Base-by-base conservation (phyloP, 1,284 basidiomycete species). In the Ustilago loliicola region DNA sequence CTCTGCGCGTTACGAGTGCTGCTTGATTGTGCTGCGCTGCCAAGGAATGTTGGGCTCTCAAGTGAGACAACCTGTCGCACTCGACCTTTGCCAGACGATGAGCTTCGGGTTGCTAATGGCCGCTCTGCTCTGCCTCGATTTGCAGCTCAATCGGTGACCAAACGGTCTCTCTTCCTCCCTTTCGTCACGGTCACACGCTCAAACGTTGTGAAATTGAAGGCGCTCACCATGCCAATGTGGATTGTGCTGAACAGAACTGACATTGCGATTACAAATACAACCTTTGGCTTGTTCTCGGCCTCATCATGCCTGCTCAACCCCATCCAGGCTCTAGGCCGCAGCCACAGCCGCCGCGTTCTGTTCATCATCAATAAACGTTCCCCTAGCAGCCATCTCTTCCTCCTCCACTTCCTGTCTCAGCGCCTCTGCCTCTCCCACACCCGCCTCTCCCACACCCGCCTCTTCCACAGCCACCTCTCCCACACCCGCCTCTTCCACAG, bases 311-410 rank as follows among this genome's bases (percentile, higher is more conserved):
- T 15, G 11, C 19, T 40, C 11, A 40, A 13, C 38, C 19, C 38
- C 38, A 40, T 2, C 2, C n/a, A 21, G 7, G 5, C 19, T 9
- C 53, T 21, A 66, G 19, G 34, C 55, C 25, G 38, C 50, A 11
- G 29, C 56, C 29, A 61, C 29, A 1, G 6, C 57, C n/a, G 30
- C 15, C 0, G n/a, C 47, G 40, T 21, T 17, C 27, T 2, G 9
- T 1, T 51, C 52, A 56, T 55, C 58, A 40, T 70, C 62, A 19
- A 66, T 56, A 19, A 56, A 55, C 19, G 58, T 63, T 0, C 66
- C 61, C 23, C 51, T 59, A 0, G 61, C 61, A 4, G 50, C 61
- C 19, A 36, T 5, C 25, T 62, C 4, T 42, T 69, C 55, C 27
- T 40, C 55, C 36, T 38, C 61, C 2, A 65, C 62, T 38, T 58